These are phyloP conservation scores for Harrya chromipes DNA, from an alignment of 768 basidiomycete genomes.

Conservation along the genomic window DNA sequence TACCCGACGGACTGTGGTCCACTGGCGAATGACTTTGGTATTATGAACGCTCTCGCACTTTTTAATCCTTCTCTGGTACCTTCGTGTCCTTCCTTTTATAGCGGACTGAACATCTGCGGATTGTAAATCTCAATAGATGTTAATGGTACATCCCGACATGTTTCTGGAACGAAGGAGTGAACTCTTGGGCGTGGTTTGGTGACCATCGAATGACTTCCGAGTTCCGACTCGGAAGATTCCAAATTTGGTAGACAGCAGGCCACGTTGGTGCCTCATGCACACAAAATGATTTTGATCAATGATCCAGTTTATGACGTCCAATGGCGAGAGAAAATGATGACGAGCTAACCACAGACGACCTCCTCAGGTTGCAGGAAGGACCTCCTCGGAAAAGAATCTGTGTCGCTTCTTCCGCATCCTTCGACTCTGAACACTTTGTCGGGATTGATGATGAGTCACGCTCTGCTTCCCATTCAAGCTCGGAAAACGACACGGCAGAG, in stretches of 20 bases:
- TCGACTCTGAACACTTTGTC: not conserved
- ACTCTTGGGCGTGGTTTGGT: too few relatives aligned
- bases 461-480: constrained; percentile 5
- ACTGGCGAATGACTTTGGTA: not conserved
- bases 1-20: not conserved
- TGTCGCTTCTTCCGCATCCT: not conserved
- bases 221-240: too few relatives aligned
- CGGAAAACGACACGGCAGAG: constrained; percentile 12
- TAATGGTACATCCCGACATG: too few relatives aligned
- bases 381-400: constrained; percentile 37
- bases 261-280: too few relatives aligned
- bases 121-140: not conserved
- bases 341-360: constrained; percentile 42
- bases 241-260: too few relatives aligned
- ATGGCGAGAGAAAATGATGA: constrained; percentile 20
- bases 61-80: constrained; percentile 1
- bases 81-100: not conserved
- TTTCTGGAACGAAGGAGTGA: too few relatives aligned
- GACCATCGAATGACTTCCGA: too few relatives aligned
- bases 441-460: not conserved
- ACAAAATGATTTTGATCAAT: too few relatives aligned
- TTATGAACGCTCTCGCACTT: not conserved
- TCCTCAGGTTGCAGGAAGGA: constrained; percentile 45
- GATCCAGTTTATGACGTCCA: not conserved
- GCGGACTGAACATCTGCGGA: not conserved